A percentile compares a stretch with the other conserved stretches of the same genome.
Evolutionary conservation across 805 yeast genomes (phyloP).

Genomic region (Hanseniaspora thailandica): DNA sequence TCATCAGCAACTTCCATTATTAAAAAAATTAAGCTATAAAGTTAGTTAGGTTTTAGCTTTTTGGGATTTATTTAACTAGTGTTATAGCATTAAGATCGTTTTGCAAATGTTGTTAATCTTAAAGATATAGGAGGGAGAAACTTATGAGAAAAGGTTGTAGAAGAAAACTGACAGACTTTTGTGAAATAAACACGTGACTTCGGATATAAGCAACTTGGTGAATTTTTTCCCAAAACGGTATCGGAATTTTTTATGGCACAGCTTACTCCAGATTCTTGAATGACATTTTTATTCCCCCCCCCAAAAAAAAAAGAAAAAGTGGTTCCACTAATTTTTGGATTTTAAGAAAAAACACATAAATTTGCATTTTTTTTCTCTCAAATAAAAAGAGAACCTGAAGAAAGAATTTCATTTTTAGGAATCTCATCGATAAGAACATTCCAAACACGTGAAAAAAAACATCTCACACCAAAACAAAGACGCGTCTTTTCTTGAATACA

Average conservation of each 20-base stretch:
- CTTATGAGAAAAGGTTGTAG: not conserved
- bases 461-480: no score
- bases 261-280: not conserved
- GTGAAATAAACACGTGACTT: no score
- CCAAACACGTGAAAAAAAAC: not conserved
- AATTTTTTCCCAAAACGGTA: no score
- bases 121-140: no score
- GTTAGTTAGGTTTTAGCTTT: not conserved
- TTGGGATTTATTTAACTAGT: no score
- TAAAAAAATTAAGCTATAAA: not conserved
- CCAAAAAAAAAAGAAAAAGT: not conserved
- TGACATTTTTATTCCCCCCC: no score
- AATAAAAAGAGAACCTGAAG: no score
- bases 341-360: not conserved
- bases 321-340: conserved; percentile 1
- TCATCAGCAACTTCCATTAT: not conserved
- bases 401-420: not conserved
- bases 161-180: not conserved
- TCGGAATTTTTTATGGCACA: no score
- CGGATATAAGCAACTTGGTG: no score
- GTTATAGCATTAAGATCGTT: no score
- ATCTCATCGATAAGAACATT: not conserved
- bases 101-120: no score
- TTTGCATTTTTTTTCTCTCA: not conserved
- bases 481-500: no score